Conservation (phyloP, 163 green algal species). For the Scenedesmus sp. region DNA sequence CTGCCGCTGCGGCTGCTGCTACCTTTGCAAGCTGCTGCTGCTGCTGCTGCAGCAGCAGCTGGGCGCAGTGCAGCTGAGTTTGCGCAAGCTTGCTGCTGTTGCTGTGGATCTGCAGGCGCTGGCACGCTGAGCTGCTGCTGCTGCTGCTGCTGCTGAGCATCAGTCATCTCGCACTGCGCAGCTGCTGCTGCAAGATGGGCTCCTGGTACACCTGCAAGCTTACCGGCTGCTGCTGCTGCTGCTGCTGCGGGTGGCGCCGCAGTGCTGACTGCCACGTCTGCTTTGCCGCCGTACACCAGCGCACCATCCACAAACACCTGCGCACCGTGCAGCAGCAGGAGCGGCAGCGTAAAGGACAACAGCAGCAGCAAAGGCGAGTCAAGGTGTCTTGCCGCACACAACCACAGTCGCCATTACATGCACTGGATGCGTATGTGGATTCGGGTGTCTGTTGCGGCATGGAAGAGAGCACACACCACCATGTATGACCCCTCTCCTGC, state of each 20-base stretch:
- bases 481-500: no score
- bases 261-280: conserved; percentile 8
- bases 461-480: not conserved
- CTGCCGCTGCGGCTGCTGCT: not conserved
- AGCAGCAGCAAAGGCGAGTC: not conserved
- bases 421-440: no score
- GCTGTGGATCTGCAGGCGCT: not conserved
- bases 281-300: conserved; percentile 50
- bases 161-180: no score
- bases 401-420: no score
- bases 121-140: conserved; percentile 5
- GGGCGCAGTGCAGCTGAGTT: not conserved
- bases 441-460: no score
- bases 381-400: not conserved
- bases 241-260: not conserved
- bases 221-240: not conserved
- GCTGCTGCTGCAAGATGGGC: conserved; percentile 31
- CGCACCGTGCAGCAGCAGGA: not conserved
- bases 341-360: not conserved
- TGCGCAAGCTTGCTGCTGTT: not conserved
- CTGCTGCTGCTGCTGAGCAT: not conserved
- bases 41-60: conserved; percentile 2
- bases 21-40: not conserved
- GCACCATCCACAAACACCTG: conserved; percentile 60
- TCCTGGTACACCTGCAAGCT: not conserved